Evolutionary conservation across 108 stramenopile genomes (phyloP).

Genomic region (Cyclotella atomus): DNA sequence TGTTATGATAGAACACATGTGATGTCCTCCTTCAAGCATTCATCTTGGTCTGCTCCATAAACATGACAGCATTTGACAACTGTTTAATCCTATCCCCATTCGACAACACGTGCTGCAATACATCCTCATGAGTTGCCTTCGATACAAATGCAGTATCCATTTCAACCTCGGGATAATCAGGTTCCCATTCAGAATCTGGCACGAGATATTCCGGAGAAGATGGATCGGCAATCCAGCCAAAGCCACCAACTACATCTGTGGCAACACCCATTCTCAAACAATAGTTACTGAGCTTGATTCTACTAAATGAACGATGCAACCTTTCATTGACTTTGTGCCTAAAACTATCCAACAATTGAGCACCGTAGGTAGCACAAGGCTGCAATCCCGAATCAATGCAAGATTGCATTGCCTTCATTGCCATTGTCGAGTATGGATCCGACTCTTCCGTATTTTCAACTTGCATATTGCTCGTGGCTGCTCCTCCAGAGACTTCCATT

Average conservation of each 20-base stretch:
- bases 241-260: slow-evolving; percentile 10
- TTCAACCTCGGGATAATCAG: not conserved
- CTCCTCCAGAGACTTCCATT: not conserved
- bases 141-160: not conserved
- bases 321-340: slow-evolving; percentile 35
- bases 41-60: slow-evolving; percentile 53
- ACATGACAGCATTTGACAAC: slow-evolving; percentile 50
- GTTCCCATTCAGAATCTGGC: slow-evolving; percentile 26
- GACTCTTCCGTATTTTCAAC: slow-evolving; percentile 7
- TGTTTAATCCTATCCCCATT: slow-evolving; percentile 27
- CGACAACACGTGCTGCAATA: slow-evolving; percentile 19
- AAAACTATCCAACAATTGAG: slow-evolving; percentile 30
- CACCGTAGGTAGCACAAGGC: slow-evolving; percentile 42
- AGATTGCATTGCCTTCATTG: slow-evolving; percentile 34
- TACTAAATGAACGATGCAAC: slow-evolving; percentile 41
- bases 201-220: slow-evolving; percentile 27
- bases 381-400: slow-evolving; percentile 29
- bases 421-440: slow-evolving; percentile 33
- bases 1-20: no score
- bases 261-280: slow-evolving; percentile 35
- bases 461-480: slow-evolving; percentile 15
- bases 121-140: slow-evolving; percentile 4
- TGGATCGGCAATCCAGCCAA: slow-evolving; percentile 38
- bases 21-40: slow-evolving; percentile 46
- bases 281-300: slow-evolving; percentile 32